Percentiles rank a stretch among this genome's conserved stretches.
Conservation (phyloP, 2,329 filamentous ascomycete species). For the Neurospora sp. region DNA sequence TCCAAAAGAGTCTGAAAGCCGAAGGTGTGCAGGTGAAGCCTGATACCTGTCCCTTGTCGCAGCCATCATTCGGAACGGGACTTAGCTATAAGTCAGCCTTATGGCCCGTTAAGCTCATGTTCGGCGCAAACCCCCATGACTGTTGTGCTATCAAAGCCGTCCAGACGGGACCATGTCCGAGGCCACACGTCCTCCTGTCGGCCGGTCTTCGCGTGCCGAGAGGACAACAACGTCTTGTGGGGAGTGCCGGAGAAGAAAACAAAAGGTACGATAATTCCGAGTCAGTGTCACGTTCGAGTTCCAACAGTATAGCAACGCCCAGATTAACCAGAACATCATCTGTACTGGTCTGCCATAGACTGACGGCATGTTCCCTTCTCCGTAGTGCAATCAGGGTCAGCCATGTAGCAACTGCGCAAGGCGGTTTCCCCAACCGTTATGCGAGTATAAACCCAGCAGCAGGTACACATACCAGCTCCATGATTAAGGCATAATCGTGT, state of each 20-base stretch:
- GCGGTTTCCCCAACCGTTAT: conserved; percentile 40
- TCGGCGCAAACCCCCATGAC: conserved; percentile 5
- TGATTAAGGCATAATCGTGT: neutral
- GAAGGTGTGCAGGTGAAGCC: conserved; percentile 15
- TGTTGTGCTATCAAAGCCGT: neutral
- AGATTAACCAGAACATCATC: neutral
- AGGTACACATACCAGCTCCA: conserved; percentile 8
- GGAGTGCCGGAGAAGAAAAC: conserved; percentile 41
- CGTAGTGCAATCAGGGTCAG: conserved; percentile 42
- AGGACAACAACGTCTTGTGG: conserved; percentile 35
- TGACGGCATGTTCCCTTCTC: neutral
- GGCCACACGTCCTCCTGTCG: conserved; percentile 20
- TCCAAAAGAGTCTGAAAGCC: conserved; percentile 15
- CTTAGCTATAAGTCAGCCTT: conserved; percentile 20
- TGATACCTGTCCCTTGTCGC: conserved; percentile 4
- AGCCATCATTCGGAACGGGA: conserved; percentile 6
- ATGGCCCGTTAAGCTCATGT: conserved; percentile 7
- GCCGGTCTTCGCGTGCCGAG: conserved; percentile 21
- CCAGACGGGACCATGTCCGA: conserved; percentile 24
- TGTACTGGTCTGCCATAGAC: neutral
- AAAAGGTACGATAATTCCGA: conserved; percentile 30
- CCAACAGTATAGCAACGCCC: neutral
- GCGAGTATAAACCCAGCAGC: conserved; percentile 31
- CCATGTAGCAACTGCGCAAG: conserved; percentile 44
- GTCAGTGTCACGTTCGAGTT: neutral